phyloP scores from a whole-genome alignment of 108 stramenopile genomes.

The Tribonema minus region DNA sequence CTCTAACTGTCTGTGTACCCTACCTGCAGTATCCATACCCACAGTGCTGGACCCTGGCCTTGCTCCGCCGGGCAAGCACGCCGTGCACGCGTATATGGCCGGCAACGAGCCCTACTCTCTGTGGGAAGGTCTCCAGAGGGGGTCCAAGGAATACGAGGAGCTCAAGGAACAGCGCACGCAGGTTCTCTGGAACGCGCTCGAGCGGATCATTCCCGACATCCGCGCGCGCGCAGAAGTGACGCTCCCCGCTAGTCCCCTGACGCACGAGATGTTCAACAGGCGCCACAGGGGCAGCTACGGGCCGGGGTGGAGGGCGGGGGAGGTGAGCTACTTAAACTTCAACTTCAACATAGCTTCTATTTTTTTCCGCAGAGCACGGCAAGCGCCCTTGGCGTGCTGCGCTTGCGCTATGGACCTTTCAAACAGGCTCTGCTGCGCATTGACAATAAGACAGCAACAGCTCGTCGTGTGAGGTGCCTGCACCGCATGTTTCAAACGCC shows the following conservation, averaged over 20 bases:
- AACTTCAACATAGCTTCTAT: too few relatives aligned
- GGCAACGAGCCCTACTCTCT: conserved; percentile 82
- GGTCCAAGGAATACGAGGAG: conserved; percentile 62
- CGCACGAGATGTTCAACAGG: conserved; percentile 78
- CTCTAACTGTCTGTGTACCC: too few relatives aligned
- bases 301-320: conserved; percentile 85
- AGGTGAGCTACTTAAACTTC: too few relatives aligned
- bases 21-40: conserved; percentile 27
- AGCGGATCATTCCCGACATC: conserved; percentile 79
- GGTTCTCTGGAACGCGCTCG: conserved; percentile 75
- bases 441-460: too few relatives aligned
- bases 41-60: conserved; percentile 71
- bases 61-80: conserved; percentile 77
- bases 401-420: too few relatives aligned
- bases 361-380: too few relatives aligned
- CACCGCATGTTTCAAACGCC: too few relatives aligned
- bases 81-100: conserved; percentile 81
- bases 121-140: conserved; percentile 76
- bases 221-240: conserved; percentile 68
- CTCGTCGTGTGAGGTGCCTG: too few relatives aligned
- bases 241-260: conserved; percentile 75
- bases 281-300: conserved; percentile 71
- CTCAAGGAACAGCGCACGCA: conserved; percentile 72
- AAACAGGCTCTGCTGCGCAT: too few relatives aligned
- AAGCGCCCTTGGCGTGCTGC: too few relatives aligned